Conservation (phyloP, 2,329 filamentous ascomycete species). For the Neoscytalidium dimidiatum region DNA sequence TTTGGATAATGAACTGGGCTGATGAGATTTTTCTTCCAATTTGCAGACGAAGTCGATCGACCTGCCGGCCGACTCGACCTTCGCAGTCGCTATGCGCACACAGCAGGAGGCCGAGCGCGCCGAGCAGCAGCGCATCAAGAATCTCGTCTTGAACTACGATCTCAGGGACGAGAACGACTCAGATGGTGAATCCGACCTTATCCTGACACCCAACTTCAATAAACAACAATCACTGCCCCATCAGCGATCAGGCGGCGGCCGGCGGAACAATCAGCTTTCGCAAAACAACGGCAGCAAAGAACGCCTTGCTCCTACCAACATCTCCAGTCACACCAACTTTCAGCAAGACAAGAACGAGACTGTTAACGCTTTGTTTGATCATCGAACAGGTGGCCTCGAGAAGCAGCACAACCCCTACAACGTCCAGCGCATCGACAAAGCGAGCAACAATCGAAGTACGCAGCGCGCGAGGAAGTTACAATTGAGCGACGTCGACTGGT, state of each 20-base stretch:
- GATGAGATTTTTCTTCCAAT: neutral
- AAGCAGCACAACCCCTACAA: slow-evolving; percentile 46
- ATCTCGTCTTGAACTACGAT: slow-evolving; percentile 93
- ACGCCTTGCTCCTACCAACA: neutral
- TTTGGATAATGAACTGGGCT: slow-evolving; percentile 10
- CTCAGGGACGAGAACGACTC: slow-evolving; percentile 75
- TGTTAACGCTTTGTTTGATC: slow-evolving; percentile 29
- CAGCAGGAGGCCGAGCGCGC: slow-evolving; percentile 94
- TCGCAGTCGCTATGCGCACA: slow-evolving; percentile 93
- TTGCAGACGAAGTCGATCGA: slow-evolving; percentile 84
- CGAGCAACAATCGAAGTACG: slow-evolving; percentile 66
- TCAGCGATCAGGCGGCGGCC: slow-evolving; percentile 36
- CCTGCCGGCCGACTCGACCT: slow-evolving; percentile 85
- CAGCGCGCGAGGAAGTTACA: slow-evolving; percentile 89
- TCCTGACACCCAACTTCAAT: slow-evolving; percentile 21
- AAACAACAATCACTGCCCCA: slow-evolving; percentile 36
- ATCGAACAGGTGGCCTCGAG: slow-evolving; percentile 37
- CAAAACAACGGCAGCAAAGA: neutral
- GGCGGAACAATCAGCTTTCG: neutral
- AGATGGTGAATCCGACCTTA: slow-evolving; percentile 63
- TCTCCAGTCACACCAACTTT: slow-evolving; percentile 26
- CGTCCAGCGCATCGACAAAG: slow-evolving; percentile 55
- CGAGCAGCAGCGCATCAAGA: slow-evolving; percentile 98
- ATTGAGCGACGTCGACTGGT: slow-evolving; percentile 98
- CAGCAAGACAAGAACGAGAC: slow-evolving; percentile 40